Evolutionary conservation across 495 filamentous ascomycete genomes (phyloP), one percentile per base, ranked within the genome.

Genomic region (Penicillium paxilli): DNA sequence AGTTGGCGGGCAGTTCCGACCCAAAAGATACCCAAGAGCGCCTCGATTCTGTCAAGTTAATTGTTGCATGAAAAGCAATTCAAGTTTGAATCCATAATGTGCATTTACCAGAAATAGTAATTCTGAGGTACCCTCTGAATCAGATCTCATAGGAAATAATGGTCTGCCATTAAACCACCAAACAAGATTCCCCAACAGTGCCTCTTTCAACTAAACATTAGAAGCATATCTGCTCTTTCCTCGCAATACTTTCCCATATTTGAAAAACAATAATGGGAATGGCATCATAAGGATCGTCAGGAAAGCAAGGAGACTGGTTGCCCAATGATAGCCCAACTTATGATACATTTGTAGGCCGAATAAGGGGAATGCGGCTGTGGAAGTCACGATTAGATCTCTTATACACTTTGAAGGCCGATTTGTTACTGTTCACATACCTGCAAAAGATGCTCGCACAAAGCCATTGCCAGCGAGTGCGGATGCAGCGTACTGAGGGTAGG

Each of bases 401-500:
- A 11, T 42, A 23, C n/a, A 14, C 1, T 24, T 16, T 10, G 1
- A 9, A 17, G 26, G 32, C 14, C 24, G 45, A 17, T 12, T 26
- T 49, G 33, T 9, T 12, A 12, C 17, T 25, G 23, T 17, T 23
- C 37, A 87, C 65, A 77, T 82, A 73, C 87, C 91, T 40, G 85
- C 90, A 72, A 96, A 95, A 46, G 69, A 77, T 55, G 83, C 85
- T 59, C 91, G 75, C 23, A 84, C 79, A 69, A 93, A 87, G 28
- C 80, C 83, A 67, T 96, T 96, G 16, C 88, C 88, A 16, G 90
- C 91, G 49, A 95, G 71, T 5, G 90, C 89, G 24, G 77, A 84
- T 20, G 91, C 91, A 28, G 91, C 91, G 70, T 92, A 95, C 24
- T 85, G 64, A 7, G 91, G 90, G 58, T 93, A 90, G 11, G 85